Evolutionary conservation across 2,329 filamentous ascomycete genomes (phyloP), one percentile per base, ranked within the genome.

Genomic region (Colletotrichum australisinense): DNA sequence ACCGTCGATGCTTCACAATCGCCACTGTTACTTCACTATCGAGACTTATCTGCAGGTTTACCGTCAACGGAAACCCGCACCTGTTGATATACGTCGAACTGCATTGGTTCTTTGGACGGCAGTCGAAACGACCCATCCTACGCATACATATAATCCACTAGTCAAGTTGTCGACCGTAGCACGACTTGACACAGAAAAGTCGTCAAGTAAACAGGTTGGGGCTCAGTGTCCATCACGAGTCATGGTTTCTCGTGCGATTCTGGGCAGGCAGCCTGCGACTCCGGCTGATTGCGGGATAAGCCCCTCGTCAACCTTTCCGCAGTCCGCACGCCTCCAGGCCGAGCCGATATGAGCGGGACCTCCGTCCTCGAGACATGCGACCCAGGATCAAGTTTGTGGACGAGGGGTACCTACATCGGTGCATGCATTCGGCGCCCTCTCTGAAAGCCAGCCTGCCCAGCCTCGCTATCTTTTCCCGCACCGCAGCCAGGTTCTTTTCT

Each of bases 201-300:
- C 56, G 49, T 60, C 67, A 66, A 73, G 67, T 32, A 65, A 66
- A 65, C 71, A 57, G 55, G 46, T 66, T 24, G 60, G 56, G 57
- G 60, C 56, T 66, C 60, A 63, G 62, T 73, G 71, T 67, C 55
- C 30, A 70, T 55, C 28, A 49, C 67, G 71, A 71, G 67, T 73
- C 71, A 73, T 73, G 56, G 56, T 38, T 60, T n/a, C 28, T 57
- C 30, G 24, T 49, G 58, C 42, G 35, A 59, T 52, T 42, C 42
- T 67, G 53, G 55, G 24, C 42, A 67, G 55, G 24, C 42, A 67
- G 52, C 22, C 55, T 59, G 30, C 69, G 59, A 63, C 30, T 72
- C 53, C 53, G 65, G 59, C 53, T 59, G 56, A 22, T 49, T 60
- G 55, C 59, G 55, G 70, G 67, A 65, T 56, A 32, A 49, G 46